phyloP scores from a whole-genome alignment of 108 stramenopile species.

The Cylindrotheca fusiformis region DNA sequence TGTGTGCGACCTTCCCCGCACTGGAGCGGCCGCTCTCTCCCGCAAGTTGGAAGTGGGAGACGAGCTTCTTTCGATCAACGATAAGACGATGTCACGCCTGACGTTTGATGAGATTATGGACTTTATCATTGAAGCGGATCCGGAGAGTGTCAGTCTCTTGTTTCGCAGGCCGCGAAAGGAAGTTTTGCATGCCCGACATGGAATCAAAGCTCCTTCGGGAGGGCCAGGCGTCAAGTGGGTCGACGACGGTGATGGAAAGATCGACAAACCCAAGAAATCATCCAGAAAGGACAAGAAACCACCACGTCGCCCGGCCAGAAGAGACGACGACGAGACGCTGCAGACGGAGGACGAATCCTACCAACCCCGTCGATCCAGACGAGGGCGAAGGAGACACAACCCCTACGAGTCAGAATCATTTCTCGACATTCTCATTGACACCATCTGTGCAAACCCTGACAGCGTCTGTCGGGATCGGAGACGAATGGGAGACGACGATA shows the following conservation, averaged over 20 bases:
- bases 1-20: slow-evolving; percentile 83
- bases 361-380: slow-evolving; percentile 24
- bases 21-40: slow-evolving; percentile 78
- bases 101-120: slow-evolving; percentile 92
- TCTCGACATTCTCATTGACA: slow-evolving; percentile 83
- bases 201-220: slow-evolving; percentile 27
- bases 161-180: slow-evolving; percentile 79
- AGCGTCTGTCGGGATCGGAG: slow-evolving; percentile 58
- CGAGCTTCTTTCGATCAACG: slow-evolving; percentile 80
- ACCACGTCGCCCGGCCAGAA: slow-evolving; percentile 13
- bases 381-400: slow-evolving; percentile 43
- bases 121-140: slow-evolving; percentile 87
- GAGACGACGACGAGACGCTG: slow-evolving; percentile 56
- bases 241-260: slow-evolving; percentile 40
- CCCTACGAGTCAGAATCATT: slow-evolving; percentile 78
- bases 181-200: slow-evolving; percentile 31
- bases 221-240: slow-evolving; percentile 68
- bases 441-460: slow-evolving; percentile 73
- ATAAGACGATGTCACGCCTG: slow-evolving; percentile 79
- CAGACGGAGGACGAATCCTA: slow-evolving; percentile 52
- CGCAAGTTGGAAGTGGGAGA: slow-evolving; percentile 80
- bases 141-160: slow-evolving; percentile 74
- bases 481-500: slow-evolving; percentile 52
- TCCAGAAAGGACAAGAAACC: slow-evolving; percentile 23
- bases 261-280: slow-evolving; percentile 17